phyloP scores from a whole-genome alignment of 164 flowering plant species.

The Magnolia sinica region DNA sequence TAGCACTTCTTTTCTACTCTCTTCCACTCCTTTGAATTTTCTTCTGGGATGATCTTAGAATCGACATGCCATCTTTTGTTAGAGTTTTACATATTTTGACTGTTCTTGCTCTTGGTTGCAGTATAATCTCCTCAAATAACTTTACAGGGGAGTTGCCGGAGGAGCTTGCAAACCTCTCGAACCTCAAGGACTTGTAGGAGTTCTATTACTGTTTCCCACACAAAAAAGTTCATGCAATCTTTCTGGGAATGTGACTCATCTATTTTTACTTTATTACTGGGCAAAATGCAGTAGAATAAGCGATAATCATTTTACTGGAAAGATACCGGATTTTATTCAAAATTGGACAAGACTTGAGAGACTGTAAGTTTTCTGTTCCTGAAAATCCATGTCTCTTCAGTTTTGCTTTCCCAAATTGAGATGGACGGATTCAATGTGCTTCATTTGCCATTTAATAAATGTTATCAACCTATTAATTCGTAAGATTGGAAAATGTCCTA shows the following conservation, averaged over 20 bases:
- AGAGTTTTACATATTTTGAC: no score
- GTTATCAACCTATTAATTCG: not conserved
- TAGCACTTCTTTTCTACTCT: no score
- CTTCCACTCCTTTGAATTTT: no score
- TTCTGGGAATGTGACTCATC: not conserved
- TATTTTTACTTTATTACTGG: not conserved
- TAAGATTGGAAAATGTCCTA: not conserved
- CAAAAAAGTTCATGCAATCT: not conserved
- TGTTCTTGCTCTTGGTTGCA: slow-evolving; percentile 8
- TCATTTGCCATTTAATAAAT: not conserved
- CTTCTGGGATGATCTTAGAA: no score
- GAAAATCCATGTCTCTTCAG: not conserved
- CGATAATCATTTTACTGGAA: slow-evolving; percentile 36
- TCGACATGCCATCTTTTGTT: no score
- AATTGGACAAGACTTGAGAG: slow-evolving; percentile 27
- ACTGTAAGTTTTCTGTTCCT: slow-evolving; percentile 24
- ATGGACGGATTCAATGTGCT: not conserved
- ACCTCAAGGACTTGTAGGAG: slow-evolving; percentile 22
- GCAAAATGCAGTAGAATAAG: slow-evolving; percentile 30
- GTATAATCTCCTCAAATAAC: slow-evolving; percentile 23
- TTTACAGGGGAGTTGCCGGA: slow-evolving; percentile 27
- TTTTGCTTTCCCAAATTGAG: not conserved
- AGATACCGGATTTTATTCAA: slow-evolving; percentile 29
- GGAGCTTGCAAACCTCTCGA: slow-evolving; percentile 15
- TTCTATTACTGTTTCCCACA: no score